These are phyloP conservation scores for Plasmodium knowlesi DNA, from an alignment of 169 alveolate species.

Conservation along the genomic window DNA sequence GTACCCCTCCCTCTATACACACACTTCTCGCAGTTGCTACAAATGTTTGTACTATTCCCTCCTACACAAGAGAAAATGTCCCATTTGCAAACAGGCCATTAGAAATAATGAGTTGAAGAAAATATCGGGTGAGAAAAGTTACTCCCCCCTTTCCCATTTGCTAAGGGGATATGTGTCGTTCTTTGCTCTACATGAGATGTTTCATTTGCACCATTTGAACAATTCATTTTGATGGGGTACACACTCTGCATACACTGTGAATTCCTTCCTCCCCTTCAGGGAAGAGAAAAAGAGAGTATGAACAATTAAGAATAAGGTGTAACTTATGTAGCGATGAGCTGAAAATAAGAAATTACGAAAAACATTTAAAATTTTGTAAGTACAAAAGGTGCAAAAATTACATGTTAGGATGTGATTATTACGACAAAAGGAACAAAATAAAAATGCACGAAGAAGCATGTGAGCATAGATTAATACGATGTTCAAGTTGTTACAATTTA, in stretches of 20 bases:
- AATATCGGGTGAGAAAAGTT: conserved; percentile 31
- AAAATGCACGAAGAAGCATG: conserved; percentile 53
- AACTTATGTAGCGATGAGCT: conserved; percentile 32
- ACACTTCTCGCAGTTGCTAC: conserved; percentile 32
- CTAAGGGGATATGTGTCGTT: background rate
- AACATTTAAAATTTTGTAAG: conserved; percentile 34
- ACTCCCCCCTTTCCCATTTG: background rate
- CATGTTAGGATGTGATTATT: conserved; percentile 73
- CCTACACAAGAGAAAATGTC: conserved; percentile 61
- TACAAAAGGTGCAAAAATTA: conserved; percentile 70
- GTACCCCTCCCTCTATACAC: background rate
- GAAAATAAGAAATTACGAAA: conserved; percentile 53
- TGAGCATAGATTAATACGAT: conserved; percentile 70
- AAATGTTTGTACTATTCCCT: conserved; percentile 71
- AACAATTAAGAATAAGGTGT: conserved; percentile 57
- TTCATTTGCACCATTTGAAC: background rate
- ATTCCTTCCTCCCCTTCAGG: conserved; percentile 5
- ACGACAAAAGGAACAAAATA: conserved; percentile 56
- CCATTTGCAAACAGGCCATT: conserved; percentile 60
- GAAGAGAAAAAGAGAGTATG: conserved; percentile 54
- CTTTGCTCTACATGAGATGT: background rate
- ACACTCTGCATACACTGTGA: background rate
- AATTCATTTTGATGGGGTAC: background rate
- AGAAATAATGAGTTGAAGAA: conserved; percentile 31
- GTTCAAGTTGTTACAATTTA: conserved; percentile 70